phyloP scores from a whole-genome alignment of 2,329 filamentous ascomycete species.

The Penicillium sp. region DNA sequence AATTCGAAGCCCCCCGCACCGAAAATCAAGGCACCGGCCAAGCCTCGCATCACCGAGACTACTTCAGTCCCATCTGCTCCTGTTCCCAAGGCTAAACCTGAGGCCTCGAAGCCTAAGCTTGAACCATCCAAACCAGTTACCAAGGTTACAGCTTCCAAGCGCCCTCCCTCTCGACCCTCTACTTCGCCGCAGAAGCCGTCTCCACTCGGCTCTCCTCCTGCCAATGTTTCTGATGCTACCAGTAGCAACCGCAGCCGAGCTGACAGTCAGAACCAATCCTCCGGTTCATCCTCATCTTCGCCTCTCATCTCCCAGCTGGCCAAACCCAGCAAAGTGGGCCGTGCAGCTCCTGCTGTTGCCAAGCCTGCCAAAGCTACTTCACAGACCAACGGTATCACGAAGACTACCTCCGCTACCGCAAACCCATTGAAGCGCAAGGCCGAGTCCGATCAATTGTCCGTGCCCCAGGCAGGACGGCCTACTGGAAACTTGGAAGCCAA shows the following conservation, averaged over 20 bases:
- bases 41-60: slow-evolving; percentile 19
- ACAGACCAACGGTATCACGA: slow-evolving; percentile 30
- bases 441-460: slow-evolving; percentile 30
- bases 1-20: slow-evolving; percentile 17
- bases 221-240: slow-evolving; percentile 59
- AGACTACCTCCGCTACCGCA: slow-evolving; percentile 19
- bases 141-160: slow-evolving; percentile 37
- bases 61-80: slow-evolving; percentile 16
- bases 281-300: slow-evolving; percentile 46
- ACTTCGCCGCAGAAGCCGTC: slow-evolving; percentile 62
- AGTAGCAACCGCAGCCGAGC: slow-evolving; percentile 42
- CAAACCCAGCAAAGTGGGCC: slow-evolving; percentile 26
- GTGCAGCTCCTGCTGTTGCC: slow-evolving; percentile 17
- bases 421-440: slow-evolving; percentile 45
- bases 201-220: slow-evolving; percentile 59
- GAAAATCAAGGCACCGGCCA: slow-evolving; percentile 19
- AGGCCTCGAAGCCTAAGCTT: slow-evolving; percentile 17
- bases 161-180: slow-evolving; percentile 39
- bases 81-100: slow-evolving; percentile 24
- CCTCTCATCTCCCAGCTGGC: slow-evolving; percentile 43
- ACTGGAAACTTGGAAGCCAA: slow-evolving; percentile 45
- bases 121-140: slow-evolving; percentile 23
- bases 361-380: slow-evolving; percentile 14
- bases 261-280: slow-evolving; percentile 43
- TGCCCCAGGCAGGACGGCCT: slow-evolving; percentile 26